A percentile compares a stretch with the other conserved stretches of the same genome.
Conservation (phyloP, 768 basidiomycete genomes). For the Plicaturopsis crispa region DNA sequence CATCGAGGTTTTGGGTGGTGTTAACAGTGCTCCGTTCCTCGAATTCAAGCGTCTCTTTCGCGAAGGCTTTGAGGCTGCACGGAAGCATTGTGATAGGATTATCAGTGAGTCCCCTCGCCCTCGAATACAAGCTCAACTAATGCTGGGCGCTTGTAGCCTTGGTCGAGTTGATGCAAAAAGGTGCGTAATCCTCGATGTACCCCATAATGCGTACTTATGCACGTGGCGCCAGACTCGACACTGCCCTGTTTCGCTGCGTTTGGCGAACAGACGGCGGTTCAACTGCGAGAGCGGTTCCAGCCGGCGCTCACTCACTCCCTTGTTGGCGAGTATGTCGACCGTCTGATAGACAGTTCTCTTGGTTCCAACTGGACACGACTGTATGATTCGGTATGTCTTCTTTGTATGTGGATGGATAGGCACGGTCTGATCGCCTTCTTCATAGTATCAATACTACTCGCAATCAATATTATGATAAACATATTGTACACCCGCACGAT, state of each 20-base stretch:
- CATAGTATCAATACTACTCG: conserved; percentile 93
- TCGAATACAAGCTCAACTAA: conserved; percentile 4
- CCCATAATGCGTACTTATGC: conserved; percentile 7
- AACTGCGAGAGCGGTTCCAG: conserved; percentile 90
- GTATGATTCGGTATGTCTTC: conserved; percentile 78
- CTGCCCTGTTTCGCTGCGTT: conserved; percentile 87
- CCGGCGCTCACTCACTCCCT: conserved; percentile 79
- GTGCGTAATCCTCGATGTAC: conserved; percentile 25
- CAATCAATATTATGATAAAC: conserved; percentile 68
- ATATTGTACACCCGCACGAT: too few species aligned
- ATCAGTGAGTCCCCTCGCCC: conserved; percentile 52
- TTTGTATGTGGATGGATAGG: too few species aligned
- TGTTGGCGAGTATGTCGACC: conserved; percentile 84
- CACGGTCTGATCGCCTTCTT: conserved; percentile 1
- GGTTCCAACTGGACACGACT: conserved; percentile 93
- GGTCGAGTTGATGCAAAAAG: conserved; percentile 98
- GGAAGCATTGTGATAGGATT: conserved; percentile 95
- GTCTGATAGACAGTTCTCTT: conserved; percentile 81
- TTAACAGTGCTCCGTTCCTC: conserved; percentile 62
- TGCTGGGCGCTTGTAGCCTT: conserved; percentile 43
- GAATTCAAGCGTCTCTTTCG: conserved; percentile 87
- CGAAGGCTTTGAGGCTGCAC: conserved; percentile 87
- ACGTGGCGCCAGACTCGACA: conserved; percentile 56
- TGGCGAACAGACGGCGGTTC: conserved; percentile 84
- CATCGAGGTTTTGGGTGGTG: conserved; percentile 89